Percentiles rank a stretch among this genome's conserved stretches.
Evolutionary conservation across 352 stramenopile species (phyloP).

Genomic region (Phytophthora fragariae): DNA sequence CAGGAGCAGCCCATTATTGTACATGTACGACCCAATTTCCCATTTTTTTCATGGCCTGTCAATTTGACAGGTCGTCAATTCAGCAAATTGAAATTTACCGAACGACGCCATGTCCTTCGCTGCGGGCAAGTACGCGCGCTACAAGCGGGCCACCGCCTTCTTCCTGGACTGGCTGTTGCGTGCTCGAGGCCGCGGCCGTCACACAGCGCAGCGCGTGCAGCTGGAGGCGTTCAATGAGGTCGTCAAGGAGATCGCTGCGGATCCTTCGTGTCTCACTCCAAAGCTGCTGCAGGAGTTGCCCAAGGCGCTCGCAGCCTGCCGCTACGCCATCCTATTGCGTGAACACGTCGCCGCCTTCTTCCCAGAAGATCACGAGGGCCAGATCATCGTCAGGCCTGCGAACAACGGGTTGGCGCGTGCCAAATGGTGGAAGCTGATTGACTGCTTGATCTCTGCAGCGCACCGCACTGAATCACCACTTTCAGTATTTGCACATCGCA

Average conservation of each 20-base stretch:
- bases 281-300: constrained; percentile 21
- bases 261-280: constrained; percentile 14
- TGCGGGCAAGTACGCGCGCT: too few species aligned
- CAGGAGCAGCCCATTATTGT: too few species aligned
- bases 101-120: too few species aligned
- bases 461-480: constrained; percentile 23
- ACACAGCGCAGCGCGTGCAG: not conserved
- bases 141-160: too few species aligned
- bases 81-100: too few species aligned
- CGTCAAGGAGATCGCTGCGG: constrained; percentile 13
- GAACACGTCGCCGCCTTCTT: constrained; percentile 26
- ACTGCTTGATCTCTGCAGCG: not conserved
- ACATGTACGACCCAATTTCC: too few species aligned
- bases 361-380: not conserved
- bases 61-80: too few species aligned
- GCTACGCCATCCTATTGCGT: constrained; percentile 24
- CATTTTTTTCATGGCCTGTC: too few species aligned
- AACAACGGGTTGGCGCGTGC: constrained; percentile 30
- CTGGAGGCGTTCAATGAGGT: not conserved
- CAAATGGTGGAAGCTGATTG: not conserved
- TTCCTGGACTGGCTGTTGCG: too few species aligned
- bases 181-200: not conserved
- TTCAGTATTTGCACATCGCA: constrained; percentile 24
- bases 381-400: constrained; percentile 30
- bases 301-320: constrained; percentile 27